Evolutionary conservation across 345 rosid species (phyloP).

Genomic region (Kandelia obovata): DNA sequence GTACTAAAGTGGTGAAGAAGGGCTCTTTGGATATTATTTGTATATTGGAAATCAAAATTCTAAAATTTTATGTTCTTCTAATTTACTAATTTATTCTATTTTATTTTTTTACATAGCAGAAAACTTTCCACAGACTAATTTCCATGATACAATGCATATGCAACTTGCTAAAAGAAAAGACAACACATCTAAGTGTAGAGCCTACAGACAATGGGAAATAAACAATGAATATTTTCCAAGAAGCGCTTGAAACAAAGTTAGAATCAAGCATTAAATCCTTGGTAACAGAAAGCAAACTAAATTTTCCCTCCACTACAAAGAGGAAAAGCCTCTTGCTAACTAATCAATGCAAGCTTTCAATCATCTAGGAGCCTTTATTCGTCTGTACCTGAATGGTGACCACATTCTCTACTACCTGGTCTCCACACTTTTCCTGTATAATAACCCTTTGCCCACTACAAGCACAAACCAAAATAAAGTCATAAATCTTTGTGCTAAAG

Average conservation of each 20-base stretch:
- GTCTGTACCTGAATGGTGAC: conserved; percentile 76
- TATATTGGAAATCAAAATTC: too few relatives aligned
- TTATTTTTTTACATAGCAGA: too few relatives aligned
- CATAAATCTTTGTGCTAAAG: background rate
- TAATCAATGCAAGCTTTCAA: background rate
- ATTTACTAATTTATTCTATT: too few relatives aligned
- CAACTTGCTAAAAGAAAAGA: background rate
- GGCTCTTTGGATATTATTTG: too few relatives aligned
- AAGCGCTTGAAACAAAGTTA: background rate
- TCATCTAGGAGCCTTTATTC: background rate
- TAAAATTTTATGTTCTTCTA: too few relatives aligned
- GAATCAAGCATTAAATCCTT: conserved; percentile 3
- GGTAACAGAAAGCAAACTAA: background rate
- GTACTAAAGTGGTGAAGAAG: too few relatives aligned
- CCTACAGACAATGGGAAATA: too few relatives aligned
- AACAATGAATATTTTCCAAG: background rate
- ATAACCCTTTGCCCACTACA: conserved; percentile 83
- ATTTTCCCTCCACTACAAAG: background rate
- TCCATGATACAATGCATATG: too few relatives aligned
- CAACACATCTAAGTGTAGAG: background rate
- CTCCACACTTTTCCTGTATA: conserved; percentile 54
- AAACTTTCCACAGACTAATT: too few relatives aligned
- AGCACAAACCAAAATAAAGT: conserved; percentile 14
- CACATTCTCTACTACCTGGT: conserved; percentile 46
- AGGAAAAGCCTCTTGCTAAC: background rate